These are phyloP conservation scores for Wakefieldia striispora DNA, from an alignment of 768 basidiomycete species.

Conservation along the genomic window DNA sequence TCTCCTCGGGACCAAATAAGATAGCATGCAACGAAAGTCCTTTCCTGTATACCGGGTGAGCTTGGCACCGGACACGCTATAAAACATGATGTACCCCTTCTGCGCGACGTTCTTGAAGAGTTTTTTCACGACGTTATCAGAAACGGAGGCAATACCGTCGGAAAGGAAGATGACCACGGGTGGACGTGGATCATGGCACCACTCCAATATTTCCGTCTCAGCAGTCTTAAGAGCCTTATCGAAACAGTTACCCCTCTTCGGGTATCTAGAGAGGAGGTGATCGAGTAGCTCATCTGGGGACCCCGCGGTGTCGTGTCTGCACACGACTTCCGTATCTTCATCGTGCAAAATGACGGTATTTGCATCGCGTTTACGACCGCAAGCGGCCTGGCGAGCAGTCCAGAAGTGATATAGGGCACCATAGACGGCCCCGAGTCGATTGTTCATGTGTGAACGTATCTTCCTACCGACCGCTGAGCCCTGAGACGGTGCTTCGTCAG, in stretches of 20 bases:
- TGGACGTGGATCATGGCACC: conserved; percentile 45
- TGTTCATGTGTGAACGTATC: conserved; percentile 36
- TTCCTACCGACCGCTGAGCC: conserved; percentile 33
- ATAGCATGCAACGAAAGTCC: conserved; percentile 60
- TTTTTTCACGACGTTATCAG: conserved; percentile 33
- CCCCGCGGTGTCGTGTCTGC: conserved; percentile 45
- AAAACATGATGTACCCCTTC: conserved; percentile 37
- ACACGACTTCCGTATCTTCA: conserved; percentile 14
- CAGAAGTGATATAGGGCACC: conserved; percentile 53
- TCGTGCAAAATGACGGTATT: conserved; percentile 55
- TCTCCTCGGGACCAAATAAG: conserved; percentile 42
- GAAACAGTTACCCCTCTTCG: conserved; percentile 44
- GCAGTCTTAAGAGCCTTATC: conserved; percentile 38
- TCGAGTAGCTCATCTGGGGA: conserved; percentile 46
- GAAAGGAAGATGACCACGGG: conserved; percentile 60
- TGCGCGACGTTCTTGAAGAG: conserved; percentile 37
- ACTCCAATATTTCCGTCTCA: conserved; percentile 34
- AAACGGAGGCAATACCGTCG: conserved; percentile 46
- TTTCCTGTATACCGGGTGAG: conserved; percentile 34
- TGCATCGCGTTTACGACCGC: conserved; percentile 43
- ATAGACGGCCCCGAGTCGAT: conserved; percentile 58
- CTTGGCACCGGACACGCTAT: background rate
- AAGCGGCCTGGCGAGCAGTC: conserved; percentile 44
- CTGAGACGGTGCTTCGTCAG: conserved; percentile 40
- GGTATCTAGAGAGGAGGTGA: conserved; percentile 32